phyloP scores from a whole-genome alignment of 1,139 yeast species.

The Hyphopichia wangnamkhiaoensis region DNA sequence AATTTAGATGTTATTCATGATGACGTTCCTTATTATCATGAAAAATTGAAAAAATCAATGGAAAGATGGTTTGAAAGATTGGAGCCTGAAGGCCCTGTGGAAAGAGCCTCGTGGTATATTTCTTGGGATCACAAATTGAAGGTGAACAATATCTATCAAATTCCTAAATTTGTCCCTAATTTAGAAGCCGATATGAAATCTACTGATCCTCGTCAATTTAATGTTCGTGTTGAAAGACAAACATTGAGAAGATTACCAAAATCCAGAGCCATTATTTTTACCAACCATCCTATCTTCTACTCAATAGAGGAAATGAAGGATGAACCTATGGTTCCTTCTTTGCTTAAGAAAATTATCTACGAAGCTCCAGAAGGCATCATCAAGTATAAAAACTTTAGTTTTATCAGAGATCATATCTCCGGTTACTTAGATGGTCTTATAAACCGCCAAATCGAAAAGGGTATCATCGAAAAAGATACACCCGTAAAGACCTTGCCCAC shows the following conservation, averaged over 20 bases:
- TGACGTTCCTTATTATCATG: constrained; percentile 71
- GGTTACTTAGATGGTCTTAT: constrained; percentile 60
- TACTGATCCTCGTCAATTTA: constrained; percentile 47
- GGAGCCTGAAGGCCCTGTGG: constrained; percentile 62
- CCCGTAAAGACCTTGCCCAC: constrained; percentile 61
- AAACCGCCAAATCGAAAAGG: constrained; percentile 56
- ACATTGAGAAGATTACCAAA: constrained; percentile 51
- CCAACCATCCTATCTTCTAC: constrained; percentile 71
- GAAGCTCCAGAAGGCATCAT: constrained; percentile 69
- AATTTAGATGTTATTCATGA: constrained; percentile 65
- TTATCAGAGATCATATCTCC: constrained; percentile 57
- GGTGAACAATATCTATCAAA: constrained; percentile 55
- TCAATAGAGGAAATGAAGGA: constrained; percentile 76
- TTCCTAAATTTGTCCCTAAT: constrained; percentile 32
- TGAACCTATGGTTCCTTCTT: constrained; percentile 71
- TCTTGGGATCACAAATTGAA: constrained; percentile 69
- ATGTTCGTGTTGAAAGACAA: constrained; percentile 61
- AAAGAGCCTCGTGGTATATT: constrained; percentile 75
- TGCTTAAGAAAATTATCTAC: constrained; percentile 58
- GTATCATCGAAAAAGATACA: constrained; percentile 55
- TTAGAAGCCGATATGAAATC: constrained; percentile 31
- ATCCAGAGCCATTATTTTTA: constrained; percentile 50
- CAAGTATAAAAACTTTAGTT: constrained; percentile 61
- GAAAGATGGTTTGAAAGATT: constrained; percentile 70
- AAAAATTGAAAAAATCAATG: constrained; percentile 69